Percentiles rank a stretch among this genome's conserved stretches.
Conservation (phyloP, 2,329 filamentous ascomycete genomes). For the Blumeria graminis region DNA sequence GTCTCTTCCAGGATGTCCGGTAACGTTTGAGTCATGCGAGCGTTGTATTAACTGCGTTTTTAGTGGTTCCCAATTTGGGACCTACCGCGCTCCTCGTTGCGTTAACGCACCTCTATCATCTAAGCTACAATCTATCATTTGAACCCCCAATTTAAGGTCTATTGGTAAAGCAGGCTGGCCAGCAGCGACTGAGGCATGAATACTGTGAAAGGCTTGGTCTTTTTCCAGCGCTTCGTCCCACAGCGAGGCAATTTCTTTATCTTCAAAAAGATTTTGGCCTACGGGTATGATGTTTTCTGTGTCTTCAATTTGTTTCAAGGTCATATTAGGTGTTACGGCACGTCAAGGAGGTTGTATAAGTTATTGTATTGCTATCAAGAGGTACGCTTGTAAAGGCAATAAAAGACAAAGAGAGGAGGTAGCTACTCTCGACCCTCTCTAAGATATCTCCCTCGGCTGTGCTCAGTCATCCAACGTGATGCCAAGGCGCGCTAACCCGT, state of each 20-base stretch:
- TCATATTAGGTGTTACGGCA: no score
- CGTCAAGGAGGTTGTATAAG: no score
- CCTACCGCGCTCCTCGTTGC: background rate
- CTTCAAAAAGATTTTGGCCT: background rate
- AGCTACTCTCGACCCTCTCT: no score
- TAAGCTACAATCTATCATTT: slow-evolving; percentile 1
- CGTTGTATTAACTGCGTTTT: background rate
- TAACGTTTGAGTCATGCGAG: background rate
- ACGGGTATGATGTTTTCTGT: background rate
- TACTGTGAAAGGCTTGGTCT: slow-evolving; percentile 1
- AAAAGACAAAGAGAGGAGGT: no score
- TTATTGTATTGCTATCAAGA: no score
- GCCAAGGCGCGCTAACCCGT: no score
- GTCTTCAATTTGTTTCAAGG: background rate
- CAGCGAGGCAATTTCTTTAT: slow-evolving; percentile 1
- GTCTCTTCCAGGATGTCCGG: background rate
- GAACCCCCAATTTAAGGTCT: slow-evolving; percentile 1
- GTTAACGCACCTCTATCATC: slow-evolving; percentile 1
- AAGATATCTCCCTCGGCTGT: no score
- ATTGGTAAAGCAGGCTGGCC: background rate
- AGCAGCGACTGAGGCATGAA: slow-evolving; percentile 1
- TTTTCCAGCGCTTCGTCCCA: background rate
- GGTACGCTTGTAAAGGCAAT: no score
- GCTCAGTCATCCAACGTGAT: no score
- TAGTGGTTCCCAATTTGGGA: background rate